phyloP scores from a whole-genome alignment of 2,329 filamentous ascomycete species.

The Fusarium sp. region DNA sequence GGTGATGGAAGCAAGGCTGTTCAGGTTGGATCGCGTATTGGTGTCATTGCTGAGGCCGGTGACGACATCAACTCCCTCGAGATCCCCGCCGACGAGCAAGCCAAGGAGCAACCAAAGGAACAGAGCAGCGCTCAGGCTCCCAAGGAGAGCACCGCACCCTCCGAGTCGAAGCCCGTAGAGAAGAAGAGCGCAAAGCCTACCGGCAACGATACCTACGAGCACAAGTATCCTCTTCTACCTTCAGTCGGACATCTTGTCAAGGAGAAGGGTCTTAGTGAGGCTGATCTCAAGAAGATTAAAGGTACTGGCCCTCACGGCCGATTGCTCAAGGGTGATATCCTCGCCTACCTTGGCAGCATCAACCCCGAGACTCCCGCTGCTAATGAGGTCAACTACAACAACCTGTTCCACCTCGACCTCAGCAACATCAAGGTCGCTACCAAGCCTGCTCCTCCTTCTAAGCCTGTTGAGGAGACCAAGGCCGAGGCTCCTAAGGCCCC shows the following conservation, averaged over 20 bases:
- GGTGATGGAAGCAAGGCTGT: constrained; percentile 80
- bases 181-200: constrained; percentile 54
- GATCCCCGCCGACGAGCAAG: constrained; percentile 76
- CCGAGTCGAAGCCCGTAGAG: constrained; percentile 52
- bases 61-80: constrained; percentile 82
- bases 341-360: constrained; percentile 88
- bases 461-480: constrained; percentile 51
- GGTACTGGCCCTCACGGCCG: constrained; percentile 89
- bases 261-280: constrained; percentile 79
- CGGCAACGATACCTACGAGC: constrained; percentile 67
- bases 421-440: constrained; percentile 90
- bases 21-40: constrained; percentile 84
- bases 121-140: constrained; percentile 48
- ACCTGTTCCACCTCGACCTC: constrained; percentile 87
- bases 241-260: constrained; percentile 87
- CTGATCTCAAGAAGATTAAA: constrained; percentile 83
- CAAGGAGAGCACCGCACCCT: constrained; percentile 52
- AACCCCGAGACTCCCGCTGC: constrained; percentile 76
- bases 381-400: constrained; percentile 77
- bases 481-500: constrained; percentile 57
- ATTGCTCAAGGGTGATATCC: constrained; percentile 93
- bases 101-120: constrained; percentile 77
- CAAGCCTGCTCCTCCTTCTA: constrained; percentile 57
- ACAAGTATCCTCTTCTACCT: constrained; percentile 80
- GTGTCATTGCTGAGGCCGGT: constrained; percentile 82